These are phyloP conservation scores for Linnemannia schmuckeri DNA, from an alignment of 192 early-diverging fungal species.

Conservation along the genomic window DNA sequence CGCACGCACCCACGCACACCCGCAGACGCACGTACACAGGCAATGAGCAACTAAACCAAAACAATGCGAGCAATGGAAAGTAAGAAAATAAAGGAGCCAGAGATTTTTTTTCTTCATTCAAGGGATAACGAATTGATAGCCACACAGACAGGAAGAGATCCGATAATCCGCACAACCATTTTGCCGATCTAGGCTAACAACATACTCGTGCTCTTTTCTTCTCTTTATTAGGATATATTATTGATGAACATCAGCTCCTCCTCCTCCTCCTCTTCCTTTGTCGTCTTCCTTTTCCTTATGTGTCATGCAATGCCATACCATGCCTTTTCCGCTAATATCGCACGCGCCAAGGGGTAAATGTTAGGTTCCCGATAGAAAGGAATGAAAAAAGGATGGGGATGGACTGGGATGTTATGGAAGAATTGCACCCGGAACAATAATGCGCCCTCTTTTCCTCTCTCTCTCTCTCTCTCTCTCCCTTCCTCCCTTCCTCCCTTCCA, in stretches of 20 bases:
- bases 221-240: too few species aligned
- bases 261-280: too few species aligned
- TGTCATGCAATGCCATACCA: background rate
- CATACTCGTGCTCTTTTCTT: too few species aligned
- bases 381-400: background rate
- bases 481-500: background rate
- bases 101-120: too few species aligned
- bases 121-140: too few species aligned
- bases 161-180: too few species aligned
- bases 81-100: too few species aligned
- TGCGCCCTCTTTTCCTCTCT: background rate
- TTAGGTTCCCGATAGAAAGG: background rate
- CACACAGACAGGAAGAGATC: too few species aligned
- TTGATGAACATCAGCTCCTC: too few species aligned
- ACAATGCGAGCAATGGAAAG: background rate
- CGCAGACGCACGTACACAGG: background rate
- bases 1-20: background rate
- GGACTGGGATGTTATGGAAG: background rate
- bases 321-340: background rate
- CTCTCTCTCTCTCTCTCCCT: too few species aligned
- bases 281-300: background rate
- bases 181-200: too few species aligned
- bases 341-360: background rate
- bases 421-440: background rate
- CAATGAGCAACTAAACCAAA: background rate